These are phyloP conservation scores for Dujonia santamariae DNA, from an alignment of 1,139 yeast genomes.

Conservation along the genomic window DNA sequence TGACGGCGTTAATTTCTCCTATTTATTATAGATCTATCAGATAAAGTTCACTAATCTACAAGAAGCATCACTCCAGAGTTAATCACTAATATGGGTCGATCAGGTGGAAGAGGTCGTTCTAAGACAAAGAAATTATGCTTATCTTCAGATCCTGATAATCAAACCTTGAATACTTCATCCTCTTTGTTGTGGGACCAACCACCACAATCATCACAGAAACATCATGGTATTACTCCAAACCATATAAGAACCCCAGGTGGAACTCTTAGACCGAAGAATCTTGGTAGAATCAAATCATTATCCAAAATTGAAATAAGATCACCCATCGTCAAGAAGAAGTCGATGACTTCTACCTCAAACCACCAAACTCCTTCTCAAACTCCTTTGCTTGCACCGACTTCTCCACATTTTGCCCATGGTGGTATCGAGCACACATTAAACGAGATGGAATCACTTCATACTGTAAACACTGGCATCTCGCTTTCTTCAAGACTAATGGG, in stretches of 20 bases:
- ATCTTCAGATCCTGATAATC: slow-evolving; percentile 5
- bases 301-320: slow-evolving; percentile 23
- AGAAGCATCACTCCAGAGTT: too few species aligned
- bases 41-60: too few species aligned
- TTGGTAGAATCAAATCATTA: slow-evolving; percentile 19
- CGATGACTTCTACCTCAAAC: neutral
- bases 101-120: slow-evolving; percentile 8
- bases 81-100: slow-evolving; percentile 3
- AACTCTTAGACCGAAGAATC: slow-evolving; percentile 6
- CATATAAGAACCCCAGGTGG: neutral
- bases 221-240: neutral
- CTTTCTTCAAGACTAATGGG: slow-evolving; percentile 18
- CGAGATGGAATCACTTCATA: slow-evolving; percentile 1
- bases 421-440: neutral
- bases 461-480: slow-evolving; percentile 10
- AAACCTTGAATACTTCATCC: neutral
- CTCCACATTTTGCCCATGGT: too few species aligned
- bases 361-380: slow-evolving; percentile 1
- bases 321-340: slow-evolving; percentile 10
- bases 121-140: slow-evolving; percentile 9
- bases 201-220: neutral
- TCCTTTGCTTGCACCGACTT: slow-evolving; percentile 1
- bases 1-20: too few species aligned
- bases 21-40: too few species aligned
- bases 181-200: neutral